These are phyloP conservation scores for Colletotrichum endophyticum DNA, from an alignment of 2,329 filamentous ascomycete genomes.

Conservation along the genomic window DNA sequence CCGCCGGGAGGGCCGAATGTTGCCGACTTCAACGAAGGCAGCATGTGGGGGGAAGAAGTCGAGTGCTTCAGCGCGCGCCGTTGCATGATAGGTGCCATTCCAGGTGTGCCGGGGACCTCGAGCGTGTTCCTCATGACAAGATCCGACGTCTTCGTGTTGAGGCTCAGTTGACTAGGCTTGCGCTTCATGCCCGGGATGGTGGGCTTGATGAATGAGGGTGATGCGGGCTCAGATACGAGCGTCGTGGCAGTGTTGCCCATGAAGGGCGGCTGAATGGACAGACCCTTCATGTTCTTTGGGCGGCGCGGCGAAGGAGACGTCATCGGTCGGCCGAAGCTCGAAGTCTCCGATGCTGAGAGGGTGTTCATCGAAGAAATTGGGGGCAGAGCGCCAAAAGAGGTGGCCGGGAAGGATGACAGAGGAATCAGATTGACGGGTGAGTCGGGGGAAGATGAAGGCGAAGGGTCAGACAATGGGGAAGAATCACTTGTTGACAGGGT, in stretches of 20 bases:
- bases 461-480: conserved; percentile 86
- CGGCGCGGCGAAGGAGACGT: conserved; percentile 74
- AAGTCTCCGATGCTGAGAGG: conserved; percentile 47
- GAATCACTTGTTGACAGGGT: conserved; percentile 93
- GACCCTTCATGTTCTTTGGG: conserved; percentile 82
- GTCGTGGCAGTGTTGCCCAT: conserved; percentile 45
- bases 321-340: conserved; percentile 60
- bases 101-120: conserved; percentile 62
- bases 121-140: conserved; percentile 53
- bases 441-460: conserved; percentile 90
- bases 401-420: conserved; percentile 70
- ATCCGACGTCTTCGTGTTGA: conserved; percentile 73
- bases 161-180: conserved; percentile 78
- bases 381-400: conserved; percentile 55
- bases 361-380: conserved; percentile 44
- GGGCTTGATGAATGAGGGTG: conserved; percentile 82
- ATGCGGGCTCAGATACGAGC: conserved; percentile 69
- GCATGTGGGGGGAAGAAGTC: conserved; percentile 70
- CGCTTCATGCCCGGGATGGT: conserved; percentile 72
- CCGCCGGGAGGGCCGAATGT: conserved; percentile 66
- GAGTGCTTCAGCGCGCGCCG: conserved; percentile 70
- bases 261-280: conserved; percentile 75
- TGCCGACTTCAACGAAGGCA: conserved; percentile 62
- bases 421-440: conserved; percentile 80
- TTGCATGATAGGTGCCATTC: conserved; percentile 63